Percentiles rank a stretch among this genome's conserved stretches.
Conservation (phyloP, 2,329 filamentous ascomycete species). For the Atkinsonella hypoxylon region DNA sequence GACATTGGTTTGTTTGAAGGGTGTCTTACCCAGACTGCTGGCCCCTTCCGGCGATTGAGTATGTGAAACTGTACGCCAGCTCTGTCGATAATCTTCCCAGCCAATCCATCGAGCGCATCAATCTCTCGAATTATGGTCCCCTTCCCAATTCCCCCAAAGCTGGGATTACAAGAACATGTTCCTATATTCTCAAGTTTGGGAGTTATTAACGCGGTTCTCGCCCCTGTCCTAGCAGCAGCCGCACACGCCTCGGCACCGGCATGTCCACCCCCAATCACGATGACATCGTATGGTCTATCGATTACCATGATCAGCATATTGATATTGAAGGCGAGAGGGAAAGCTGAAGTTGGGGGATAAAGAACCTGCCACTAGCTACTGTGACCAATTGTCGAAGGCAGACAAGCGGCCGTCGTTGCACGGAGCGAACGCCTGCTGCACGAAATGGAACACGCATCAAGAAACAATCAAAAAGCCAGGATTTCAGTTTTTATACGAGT, state of each 20-base stretch:
- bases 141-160: conserved; percentile 97
- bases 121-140: conserved; percentile 93
- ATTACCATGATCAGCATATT: neutral
- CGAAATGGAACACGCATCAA: conserved; percentile 19
- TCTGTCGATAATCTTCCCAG: conserved; percentile 82
- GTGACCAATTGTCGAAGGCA: conserved; percentile 18
- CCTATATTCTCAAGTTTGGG: conserved; percentile 81
- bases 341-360: neutral
- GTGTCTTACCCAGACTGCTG: conserved; percentile 66
- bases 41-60: conserved; percentile 79
- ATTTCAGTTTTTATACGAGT: neutral
- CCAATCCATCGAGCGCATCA: conserved; percentile 84
- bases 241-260: conserved; percentile 90
- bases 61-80: conserved; percentile 89
- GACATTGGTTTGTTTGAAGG: neutral
- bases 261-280: conserved; percentile 93
- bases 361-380: conserved; percentile 12
- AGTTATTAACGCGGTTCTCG: conserved; percentile 79
- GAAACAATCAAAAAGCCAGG: conserved; percentile 4
- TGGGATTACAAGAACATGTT: conserved; percentile 93
- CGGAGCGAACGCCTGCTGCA: conserved; percentile 12
- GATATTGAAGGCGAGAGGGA: neutral
- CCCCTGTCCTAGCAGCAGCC: conserved; percentile 78
- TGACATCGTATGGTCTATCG: conserved; percentile 67
- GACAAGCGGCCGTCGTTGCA: conserved; percentile 9